These are phyloP conservation scores for Solanum peruvianum DNA, from an alignment of 257 asterid genomes.

Conservation along the genomic window DNA sequence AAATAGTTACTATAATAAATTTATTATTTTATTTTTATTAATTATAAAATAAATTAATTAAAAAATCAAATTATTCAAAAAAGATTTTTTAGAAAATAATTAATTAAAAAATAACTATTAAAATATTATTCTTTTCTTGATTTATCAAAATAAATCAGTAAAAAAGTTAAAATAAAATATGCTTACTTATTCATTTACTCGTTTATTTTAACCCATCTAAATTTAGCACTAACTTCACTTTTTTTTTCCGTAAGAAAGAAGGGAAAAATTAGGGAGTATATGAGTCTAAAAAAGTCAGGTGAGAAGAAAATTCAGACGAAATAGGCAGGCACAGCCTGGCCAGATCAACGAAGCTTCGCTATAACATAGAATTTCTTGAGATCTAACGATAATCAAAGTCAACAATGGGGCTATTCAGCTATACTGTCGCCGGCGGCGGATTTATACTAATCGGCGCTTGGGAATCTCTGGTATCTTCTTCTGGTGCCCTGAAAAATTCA, in stretches of 20 bases:
- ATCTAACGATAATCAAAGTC: neutral
- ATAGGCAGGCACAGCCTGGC: neutral
- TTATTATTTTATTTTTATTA: rapidly evolving
- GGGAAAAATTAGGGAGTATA: neutral
- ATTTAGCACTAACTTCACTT: neutral
- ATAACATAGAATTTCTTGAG: neutral
- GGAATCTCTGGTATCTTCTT: slow-evolving; percentile 43
- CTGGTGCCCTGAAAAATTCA: slow-evolving; percentile 8
- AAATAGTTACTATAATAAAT: rapidly evolving
- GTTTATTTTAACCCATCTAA: neutral
- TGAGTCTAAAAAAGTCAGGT: neutral
- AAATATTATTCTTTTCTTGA: too few relatives aligned
- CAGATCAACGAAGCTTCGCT: neutral
- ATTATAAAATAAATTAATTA: too few relatives aligned
- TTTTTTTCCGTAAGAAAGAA: too few relatives aligned
- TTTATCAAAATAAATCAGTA: too few relatives aligned
- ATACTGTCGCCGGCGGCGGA: slow-evolving; percentile 65
- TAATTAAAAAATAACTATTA: too few relatives aligned
- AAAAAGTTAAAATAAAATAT: too few relatives aligned
- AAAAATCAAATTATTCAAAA: rapidly evolving
- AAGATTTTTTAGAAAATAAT: too few relatives aligned
- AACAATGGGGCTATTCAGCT: slow-evolving; percentile 65
- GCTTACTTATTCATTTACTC: neutral
- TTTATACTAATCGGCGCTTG: slow-evolving; percentile 61
- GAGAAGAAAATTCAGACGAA: neutral